Percentiles rank a stretch among this genome's conserved stretches.
Conservation (phyloP, 768 basidiomycete species). For the Podaxis mareebaensis region DNA sequence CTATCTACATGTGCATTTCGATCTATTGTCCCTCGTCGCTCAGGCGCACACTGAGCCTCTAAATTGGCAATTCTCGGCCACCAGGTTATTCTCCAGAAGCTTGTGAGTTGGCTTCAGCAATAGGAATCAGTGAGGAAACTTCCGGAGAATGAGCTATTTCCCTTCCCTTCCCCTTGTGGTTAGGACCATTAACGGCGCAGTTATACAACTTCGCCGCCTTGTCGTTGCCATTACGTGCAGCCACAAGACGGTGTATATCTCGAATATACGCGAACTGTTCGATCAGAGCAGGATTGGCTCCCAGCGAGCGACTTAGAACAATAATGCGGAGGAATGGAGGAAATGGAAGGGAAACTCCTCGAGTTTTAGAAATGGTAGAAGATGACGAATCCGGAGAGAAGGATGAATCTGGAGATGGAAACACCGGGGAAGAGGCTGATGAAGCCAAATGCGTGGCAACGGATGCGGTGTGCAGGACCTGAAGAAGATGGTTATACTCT, state of each 20-base stretch:
- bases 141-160: background rate
- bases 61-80: background rate
- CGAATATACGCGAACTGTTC: conserved; percentile 10
- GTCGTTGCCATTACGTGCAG: background rate
- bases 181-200: background rate
- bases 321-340: conserved; percentile 14
- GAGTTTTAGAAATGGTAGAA: background rate
- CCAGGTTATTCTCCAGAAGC: background rate
- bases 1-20: background rate
- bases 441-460: background rate
- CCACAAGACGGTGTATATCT: background rate
- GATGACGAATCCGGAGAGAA: background rate
- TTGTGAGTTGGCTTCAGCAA: conserved; percentile 7
- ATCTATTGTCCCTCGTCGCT: background rate
- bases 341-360: background rate
- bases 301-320: conserved; percentile 10
- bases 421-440: background rate
- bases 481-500: conserved; percentile 2
- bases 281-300: background rate
- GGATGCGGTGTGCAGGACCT: conserved; percentile 1
- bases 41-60: background rate
- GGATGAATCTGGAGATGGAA: background rate
- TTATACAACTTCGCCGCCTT: background rate
- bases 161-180: conserved; percentile 2
- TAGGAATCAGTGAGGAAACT: background rate